Percentiles rank a stretch among this genome's conserved stretches.
phyloP scores from a whole-genome alignment of 441 rosid genomes.

The Breynia disticha region DNA sequence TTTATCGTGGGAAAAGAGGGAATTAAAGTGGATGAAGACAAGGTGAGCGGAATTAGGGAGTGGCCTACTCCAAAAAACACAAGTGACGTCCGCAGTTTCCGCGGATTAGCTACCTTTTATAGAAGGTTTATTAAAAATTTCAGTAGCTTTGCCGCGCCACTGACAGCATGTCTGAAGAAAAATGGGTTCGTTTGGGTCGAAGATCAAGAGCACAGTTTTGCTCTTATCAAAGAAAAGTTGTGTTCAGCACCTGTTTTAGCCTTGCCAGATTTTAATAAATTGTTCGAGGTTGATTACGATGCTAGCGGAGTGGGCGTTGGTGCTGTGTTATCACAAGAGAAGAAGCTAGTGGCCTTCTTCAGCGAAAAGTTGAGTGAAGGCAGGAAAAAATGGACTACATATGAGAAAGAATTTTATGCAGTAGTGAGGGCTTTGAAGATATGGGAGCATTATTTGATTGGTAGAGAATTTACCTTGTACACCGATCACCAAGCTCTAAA shows the following conservation, averaged over 20 bases:
- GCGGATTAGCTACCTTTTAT: too few species aligned
- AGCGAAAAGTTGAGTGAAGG: neutral
- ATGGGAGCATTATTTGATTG: neutral
- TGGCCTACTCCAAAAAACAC: neutral
- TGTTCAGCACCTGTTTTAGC: neutral
- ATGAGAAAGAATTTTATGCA: conserved; percentile 5
- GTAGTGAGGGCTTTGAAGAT: neutral
- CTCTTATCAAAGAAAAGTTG: neutral
- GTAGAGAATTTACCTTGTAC: neutral
- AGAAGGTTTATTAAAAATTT: too few species aligned
- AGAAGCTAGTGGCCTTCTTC: too few species aligned
- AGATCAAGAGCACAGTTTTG: neutral
- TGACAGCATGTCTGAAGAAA: neutral
- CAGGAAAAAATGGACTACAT: neutral
- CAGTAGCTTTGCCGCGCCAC: too few species aligned
- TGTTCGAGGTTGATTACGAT: conserved; percentile 2
- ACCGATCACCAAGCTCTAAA: neutral
- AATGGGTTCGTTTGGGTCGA: neutral
- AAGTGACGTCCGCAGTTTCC: neutral
- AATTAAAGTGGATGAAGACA: neutral
- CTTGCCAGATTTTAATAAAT: neutral
- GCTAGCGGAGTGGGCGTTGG: neutral
- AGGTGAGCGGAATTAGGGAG: neutral
- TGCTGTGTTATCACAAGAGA: neutral
- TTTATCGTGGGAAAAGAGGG: neutral